Evolutionary conservation across 371 early-diverging fungal genomes (phyloP).

Genomic region (Synchytrium microbalum): DNA sequence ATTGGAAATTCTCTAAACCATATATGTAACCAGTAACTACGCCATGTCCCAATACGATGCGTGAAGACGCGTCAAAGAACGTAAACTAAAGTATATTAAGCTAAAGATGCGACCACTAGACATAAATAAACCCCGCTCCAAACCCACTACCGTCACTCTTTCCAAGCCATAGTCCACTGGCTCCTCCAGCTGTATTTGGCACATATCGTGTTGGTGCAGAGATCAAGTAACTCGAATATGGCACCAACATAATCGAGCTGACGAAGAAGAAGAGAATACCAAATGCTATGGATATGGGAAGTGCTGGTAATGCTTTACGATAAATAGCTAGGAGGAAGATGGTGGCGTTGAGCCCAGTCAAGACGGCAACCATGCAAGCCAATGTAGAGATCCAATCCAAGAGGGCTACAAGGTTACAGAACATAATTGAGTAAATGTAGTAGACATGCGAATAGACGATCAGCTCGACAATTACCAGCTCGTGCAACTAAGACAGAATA

Average conservation of each 20-base stretch:
- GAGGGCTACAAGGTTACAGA: slow-evolving; percentile 41
- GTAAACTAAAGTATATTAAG: too few species aligned
- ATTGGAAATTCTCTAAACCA: too few species aligned
- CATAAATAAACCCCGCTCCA: too few species aligned
- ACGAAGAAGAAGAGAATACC: slow-evolving; percentile 75
- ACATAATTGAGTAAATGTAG: not conserved
- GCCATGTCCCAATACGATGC: too few species aligned
- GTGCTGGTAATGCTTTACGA: slow-evolving; percentile 75
- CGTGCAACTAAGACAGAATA: slow-evolving; percentile 75
- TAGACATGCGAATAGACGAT: not conserved
- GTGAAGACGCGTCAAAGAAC: too few species aligned
- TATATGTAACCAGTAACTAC: too few species aligned
- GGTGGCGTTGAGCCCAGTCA: slow-evolving; percentile 74
- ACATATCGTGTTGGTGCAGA: too few species aligned
- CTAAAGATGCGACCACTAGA: too few species aligned
- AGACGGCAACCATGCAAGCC: slow-evolving; percentile 67
- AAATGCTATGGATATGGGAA: slow-evolving; percentile 82
- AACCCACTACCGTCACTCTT: too few species aligned
- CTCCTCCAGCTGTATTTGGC: too few species aligned
- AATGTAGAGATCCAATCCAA: slow-evolving; percentile 83
- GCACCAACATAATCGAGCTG: slow-evolving; percentile 42
- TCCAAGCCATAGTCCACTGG: too few species aligned
- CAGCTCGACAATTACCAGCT: slow-evolving; percentile 46
- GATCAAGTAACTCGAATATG: too few species aligned
- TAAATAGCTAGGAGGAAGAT: slow-evolving; percentile 76